A percentile compares a stretch with the other conserved stretches of the same genome.
Evolutionary conservation across 495 filamentous ascomycete genomes (phyloP).

Genomic region (Tuber umbilicatum): DNA sequence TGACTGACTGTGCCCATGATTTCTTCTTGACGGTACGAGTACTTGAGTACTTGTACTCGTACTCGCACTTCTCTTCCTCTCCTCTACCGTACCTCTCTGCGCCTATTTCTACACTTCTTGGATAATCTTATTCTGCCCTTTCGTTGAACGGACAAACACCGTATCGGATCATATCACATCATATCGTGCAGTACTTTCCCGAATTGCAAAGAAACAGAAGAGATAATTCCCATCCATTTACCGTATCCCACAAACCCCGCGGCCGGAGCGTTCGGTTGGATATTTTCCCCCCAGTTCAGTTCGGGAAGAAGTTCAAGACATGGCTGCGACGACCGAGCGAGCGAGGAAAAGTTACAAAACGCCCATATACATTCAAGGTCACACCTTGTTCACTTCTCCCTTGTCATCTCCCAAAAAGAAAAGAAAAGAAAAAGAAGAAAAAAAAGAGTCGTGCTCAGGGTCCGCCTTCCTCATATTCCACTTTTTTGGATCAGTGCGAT

Average conservation of each 20-base stretch:
- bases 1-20: not conserved
- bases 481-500: conserved; percentile 39
- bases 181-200: not conserved
- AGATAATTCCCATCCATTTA: not conserved
- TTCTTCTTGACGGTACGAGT: not conserved
- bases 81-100: not conserved
- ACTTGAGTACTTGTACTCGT: too few species aligned
- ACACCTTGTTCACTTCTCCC: conserved; percentile 26
- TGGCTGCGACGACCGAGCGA: conserved; percentile 29
- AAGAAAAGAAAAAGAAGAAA: not conserved
- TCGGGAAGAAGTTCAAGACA: conserved; percentile 19
- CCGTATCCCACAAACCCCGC: conserved; percentile 21
- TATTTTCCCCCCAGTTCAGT: conserved; percentile 9
- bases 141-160: not conserved
- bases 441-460: conserved; percentile 22
- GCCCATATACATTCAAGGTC: conserved; percentile 20
- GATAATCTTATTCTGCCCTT: not conserved
- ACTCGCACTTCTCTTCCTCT: not conserved
- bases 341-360: not conserved
- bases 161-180: not conserved
- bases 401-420: conserved; percentile 12
- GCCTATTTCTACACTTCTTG: not conserved
- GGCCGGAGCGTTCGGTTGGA: conserved; percentile 27
- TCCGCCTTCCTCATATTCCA: conserved; percentile 29
- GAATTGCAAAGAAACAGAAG: not conserved